A percentile compares a stretch with the other conserved stretches of the same genome.
These are phyloP conservation scores for Quercus phellos DNA, from an alignment of 331 rosid genomes.

Conservation along the genomic window DNA sequence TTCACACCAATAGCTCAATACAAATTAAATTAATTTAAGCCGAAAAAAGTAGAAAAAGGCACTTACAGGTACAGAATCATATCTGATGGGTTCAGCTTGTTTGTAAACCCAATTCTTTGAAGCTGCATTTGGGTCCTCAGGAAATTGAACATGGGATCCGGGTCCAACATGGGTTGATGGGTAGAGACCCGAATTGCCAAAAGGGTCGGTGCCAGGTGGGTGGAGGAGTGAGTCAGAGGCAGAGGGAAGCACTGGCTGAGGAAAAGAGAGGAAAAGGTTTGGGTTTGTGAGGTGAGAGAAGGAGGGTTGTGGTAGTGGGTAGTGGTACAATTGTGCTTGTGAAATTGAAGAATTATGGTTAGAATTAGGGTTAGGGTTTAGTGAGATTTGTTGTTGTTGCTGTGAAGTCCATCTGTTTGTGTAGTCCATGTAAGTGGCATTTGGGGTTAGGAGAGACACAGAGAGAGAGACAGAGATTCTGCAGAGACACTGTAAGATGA, in stretches of 20 bases:
- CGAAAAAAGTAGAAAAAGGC: neutral
- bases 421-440: neutral
- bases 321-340: constrained; percentile 29
- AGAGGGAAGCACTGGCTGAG: constrained; percentile 29
- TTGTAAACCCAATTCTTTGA: constrained; percentile 33
- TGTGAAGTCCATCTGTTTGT: neutral
- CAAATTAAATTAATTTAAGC: neutral
- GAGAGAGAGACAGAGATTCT: neutral
- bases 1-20: neutral
- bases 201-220: constrained; percentile 48
- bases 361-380: neutral
- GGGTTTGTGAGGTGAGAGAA: constrained; percentile 24
- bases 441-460: too few relatives aligned
- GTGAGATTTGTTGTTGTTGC: neutral
- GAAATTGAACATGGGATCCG: constrained; percentile 18
- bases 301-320: constrained; percentile 12
- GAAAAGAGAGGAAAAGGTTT: constrained; percentile 11
- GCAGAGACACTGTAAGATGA: neutral
- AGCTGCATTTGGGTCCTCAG: constrained; percentile 21
- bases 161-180: constrained; percentile 21
- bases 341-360: neutral
- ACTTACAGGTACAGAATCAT: constrained; percentile 36
- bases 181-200: constrained; percentile 12
- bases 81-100: constrained; percentile 28
- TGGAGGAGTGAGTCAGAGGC: constrained; percentile 29